Conservation (phyloP, 169 alveolate genomes). For the Theileria sp. region DNA sequence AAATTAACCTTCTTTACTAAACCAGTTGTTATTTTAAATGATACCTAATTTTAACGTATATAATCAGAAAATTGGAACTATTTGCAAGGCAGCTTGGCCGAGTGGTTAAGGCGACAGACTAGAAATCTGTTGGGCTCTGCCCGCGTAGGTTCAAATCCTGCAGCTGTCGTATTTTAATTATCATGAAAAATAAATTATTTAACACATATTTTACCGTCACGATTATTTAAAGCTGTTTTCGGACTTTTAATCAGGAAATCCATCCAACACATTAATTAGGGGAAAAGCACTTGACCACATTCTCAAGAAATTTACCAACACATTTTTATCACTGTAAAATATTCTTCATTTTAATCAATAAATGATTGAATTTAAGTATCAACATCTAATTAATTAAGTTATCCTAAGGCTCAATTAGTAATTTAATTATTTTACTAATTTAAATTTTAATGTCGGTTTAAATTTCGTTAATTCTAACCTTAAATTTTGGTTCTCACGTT, state of each 20-base stretch:
- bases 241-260: background rate
- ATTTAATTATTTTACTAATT: background rate
- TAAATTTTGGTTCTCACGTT: conserved; percentile 14
- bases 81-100: conserved; percentile 83
- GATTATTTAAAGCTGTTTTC: conserved; percentile 1
- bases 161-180: conserved; percentile 83
- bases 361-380: background rate
- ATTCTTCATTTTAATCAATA: background rate
- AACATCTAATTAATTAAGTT: background rate
- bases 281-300: conserved; percentile 22
- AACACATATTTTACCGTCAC: background rate
- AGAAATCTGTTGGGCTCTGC: conserved; percentile 92
- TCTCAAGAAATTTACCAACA: conserved; percentile 7
- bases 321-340: conserved; percentile 11
- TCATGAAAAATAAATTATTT: background rate
- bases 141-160: conserved; percentile 97
- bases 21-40: background rate
- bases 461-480: background rate
- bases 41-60: background rate
- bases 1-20: background rate
- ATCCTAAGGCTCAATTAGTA: background rate
- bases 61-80: conserved; percentile 22
- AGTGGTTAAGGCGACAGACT: conserved; percentile 94
- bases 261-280: conserved; percentile 9
- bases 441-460: background rate